Evolutionary conservation across 1,284 basidiomycete species (phyloP), one percentile per base, ranked within the genome.

Genomic region (Neonothopanus nambi): DNA sequence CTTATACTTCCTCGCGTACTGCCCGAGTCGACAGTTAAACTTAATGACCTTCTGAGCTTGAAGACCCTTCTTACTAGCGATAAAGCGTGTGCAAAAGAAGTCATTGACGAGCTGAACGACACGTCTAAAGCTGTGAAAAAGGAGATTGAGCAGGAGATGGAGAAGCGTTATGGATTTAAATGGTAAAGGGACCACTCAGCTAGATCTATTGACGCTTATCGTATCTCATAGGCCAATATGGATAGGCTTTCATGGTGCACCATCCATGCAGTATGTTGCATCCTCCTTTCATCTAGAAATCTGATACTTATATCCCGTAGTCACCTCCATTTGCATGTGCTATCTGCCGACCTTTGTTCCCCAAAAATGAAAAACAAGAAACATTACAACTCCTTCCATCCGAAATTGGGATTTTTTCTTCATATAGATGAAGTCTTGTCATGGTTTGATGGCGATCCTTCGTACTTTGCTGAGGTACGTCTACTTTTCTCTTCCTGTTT

Each of bases 381-480:
- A 64, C 95, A 98, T 63, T 94, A 94, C 74, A 94, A 96, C 67
- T 93, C 93, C 2, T 99, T 98, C 72, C 85, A 91, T 61, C 96
- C 95, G 0, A 80, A 80, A 26, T 74, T 82, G 12, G 95, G 93
- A 0, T 98, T 95, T 73, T 98, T 97, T 68, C 64, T 98, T 0
- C 81, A 85, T 51, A 72, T 97, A 3, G 76, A 82, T 33, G 83
- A 91, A 5, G 87, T 97, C 3, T 70, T 90, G 38, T 74, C 76
- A 0, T 93, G 90, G 87, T 85, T 93, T 50, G 84, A 87, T 35
- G 75, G 79, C 5, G 82, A 73, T 37, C 70, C 77, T 12, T 77
- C 77, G 0, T 83, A 76, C 63, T 86, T 76, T 58, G 60, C 67
- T 23, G 71, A 70, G 53, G 87, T 87, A 60, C 48, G 77, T 69